Evolutionary conservation across 1,284 basidiomycete species (phyloP).

Genomic region (Sporisorium scitamineum): DNA sequence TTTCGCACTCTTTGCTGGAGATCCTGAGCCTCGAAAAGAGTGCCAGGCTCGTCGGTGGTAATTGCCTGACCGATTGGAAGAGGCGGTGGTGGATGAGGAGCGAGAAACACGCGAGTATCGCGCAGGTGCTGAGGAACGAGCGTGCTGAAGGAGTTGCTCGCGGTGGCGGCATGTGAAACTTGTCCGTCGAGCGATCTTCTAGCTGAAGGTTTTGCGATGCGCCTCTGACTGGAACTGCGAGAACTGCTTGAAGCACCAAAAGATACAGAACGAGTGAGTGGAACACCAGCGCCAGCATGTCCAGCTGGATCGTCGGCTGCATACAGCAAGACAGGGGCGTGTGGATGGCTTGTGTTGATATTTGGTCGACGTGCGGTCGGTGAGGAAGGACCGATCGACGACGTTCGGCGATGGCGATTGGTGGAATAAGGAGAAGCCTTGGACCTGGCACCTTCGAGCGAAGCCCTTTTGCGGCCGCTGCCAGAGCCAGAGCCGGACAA

Average conservation of each 20-base stretch:
- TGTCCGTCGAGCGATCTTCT: slow-evolving; percentile 26
- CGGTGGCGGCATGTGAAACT: not conserved
- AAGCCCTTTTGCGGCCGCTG: slow-evolving; percentile 35
- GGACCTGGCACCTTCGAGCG: slow-evolving; percentile 28
- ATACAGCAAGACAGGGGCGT: slow-evolving; percentile 2
- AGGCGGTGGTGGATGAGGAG: slow-evolving; percentile 14
- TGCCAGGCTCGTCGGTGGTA: slow-evolving; percentile 17
- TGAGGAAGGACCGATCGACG: slow-evolving; percentile 15
- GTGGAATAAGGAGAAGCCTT: slow-evolving; percentile 27
- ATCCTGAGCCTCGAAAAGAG: no score
- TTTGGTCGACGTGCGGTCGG: not conserved
- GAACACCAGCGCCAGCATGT: not conserved
- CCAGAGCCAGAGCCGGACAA: slow-evolving; percentile 41
- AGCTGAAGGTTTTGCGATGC: not conserved
- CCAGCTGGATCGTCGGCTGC: not conserved
- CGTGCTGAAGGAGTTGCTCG: slow-evolving; percentile 18
- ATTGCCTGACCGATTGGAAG: slow-evolving; percentile 38
- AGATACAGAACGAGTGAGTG: slow-evolving; percentile 15
- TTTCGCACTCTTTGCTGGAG: not conserved
- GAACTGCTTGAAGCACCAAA: not conserved
- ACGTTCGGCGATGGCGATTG: slow-evolving; percentile 21
- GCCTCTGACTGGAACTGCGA: not conserved
- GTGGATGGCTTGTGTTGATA: not conserved
- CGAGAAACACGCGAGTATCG: slow-evolving; percentile 13
- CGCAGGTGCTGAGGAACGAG: slow-evolving; percentile 32